phyloP scores from a whole-genome alignment of 495 filamentous ascomycete species.

The Xylaria grammica region DNA sequence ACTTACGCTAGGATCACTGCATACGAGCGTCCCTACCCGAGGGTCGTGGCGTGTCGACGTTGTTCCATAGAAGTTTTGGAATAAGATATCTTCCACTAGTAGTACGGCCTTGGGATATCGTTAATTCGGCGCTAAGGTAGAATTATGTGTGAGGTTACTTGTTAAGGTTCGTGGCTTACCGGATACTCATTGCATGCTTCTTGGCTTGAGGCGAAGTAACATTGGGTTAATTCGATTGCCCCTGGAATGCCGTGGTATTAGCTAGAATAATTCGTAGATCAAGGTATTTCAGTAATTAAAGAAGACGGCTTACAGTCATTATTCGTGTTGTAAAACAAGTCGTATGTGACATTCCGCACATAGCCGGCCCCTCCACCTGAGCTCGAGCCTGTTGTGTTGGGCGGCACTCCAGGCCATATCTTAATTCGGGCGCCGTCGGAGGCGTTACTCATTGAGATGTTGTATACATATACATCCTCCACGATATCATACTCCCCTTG shows the following conservation, averaged over 20 bases:
- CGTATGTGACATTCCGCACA: constrained; percentile 59
- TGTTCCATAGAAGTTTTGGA: constrained; percentile 59
- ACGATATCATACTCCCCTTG: constrained; percentile 67
- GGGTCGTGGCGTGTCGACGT: constrained; percentile 59
- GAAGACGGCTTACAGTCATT: constrained; percentile 53
- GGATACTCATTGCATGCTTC: constrained; percentile 66
- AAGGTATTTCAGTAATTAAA: neutral
- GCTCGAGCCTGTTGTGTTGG: constrained; percentile 23
- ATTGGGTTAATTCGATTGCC: constrained; percentile 69
- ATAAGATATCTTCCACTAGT: constrained; percentile 46
- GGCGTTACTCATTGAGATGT: constrained; percentile 69
- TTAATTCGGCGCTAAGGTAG: neutral
- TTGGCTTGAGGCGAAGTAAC: constrained; percentile 66
- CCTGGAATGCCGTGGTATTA: constrained; percentile 61
- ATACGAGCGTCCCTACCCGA: constrained; percentile 60
- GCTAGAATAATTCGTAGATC: constrained; percentile 45
- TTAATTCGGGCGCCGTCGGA: constrained; percentile 73
- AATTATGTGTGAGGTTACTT: constrained; percentile 45
- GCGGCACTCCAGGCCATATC: constrained; percentile 64
- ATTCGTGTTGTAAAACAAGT: constrained; percentile 58
- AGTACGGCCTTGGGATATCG: constrained; percentile 6
- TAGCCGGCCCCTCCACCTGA: constrained; percentile 35
- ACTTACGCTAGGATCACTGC: constrained; percentile 51
- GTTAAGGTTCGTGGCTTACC: constrained; percentile 37
- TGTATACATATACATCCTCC: constrained; percentile 67